phyloP scores from a whole-genome alignment of 2,329 filamentous ascomycete genomes.

The Pseudonectria foliicola region DNA sequence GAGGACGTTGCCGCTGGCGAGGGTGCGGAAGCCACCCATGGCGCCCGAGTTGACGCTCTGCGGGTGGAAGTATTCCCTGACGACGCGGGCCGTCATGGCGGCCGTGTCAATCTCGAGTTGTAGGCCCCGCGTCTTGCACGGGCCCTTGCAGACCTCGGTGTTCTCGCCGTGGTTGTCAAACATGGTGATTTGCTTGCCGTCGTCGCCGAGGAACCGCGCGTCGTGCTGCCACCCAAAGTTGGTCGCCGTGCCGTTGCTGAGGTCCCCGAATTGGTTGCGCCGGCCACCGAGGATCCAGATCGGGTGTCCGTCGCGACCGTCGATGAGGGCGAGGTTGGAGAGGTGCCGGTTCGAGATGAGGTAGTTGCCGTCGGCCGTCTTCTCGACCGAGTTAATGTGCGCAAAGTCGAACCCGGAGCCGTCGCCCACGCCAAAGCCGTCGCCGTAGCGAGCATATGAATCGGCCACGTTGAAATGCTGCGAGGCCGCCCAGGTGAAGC shows the following conservation, averaged over 20 bases:
- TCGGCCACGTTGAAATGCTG: conserved; percentile 23
- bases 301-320: conserved; percentile 21
- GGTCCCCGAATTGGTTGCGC: conserved; percentile 28
- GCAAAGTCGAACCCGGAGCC: conserved; percentile 30
- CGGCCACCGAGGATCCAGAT: conserved; percentile 31
- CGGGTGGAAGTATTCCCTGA: conserved; percentile 25
- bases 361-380: conserved; percentile 29
- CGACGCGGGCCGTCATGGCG: conserved; percentile 22
- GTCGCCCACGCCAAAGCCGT: conserved; percentile 22
- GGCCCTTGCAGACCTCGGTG: conserved; percentile 19
- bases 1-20: conserved; percentile 22
- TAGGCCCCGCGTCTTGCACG: conserved; percentile 23
- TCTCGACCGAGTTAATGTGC: conserved; percentile 29
- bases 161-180: conserved; percentile 33
- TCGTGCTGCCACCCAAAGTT: conserved; percentile 34
- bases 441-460: conserved; percentile 21
- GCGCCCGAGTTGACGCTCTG: conserved; percentile 16
- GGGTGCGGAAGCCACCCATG: conserved; percentile 20
- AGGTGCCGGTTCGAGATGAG: conserved; percentile 29
- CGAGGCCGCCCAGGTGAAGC: conserved; percentile 31
- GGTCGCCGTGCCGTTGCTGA: conserved; percentile 27
- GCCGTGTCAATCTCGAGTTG: conserved; percentile 22
- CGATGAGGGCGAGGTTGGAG: conserved; percentile 23
- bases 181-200: conserved; percentile 26
- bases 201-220: conserved; percentile 23